Evolutionary conservation across 805 yeast species (phyloP), one percentile per base, ranked within the genome.

Genomic region (Yarrowia yakushimensis): DNA sequence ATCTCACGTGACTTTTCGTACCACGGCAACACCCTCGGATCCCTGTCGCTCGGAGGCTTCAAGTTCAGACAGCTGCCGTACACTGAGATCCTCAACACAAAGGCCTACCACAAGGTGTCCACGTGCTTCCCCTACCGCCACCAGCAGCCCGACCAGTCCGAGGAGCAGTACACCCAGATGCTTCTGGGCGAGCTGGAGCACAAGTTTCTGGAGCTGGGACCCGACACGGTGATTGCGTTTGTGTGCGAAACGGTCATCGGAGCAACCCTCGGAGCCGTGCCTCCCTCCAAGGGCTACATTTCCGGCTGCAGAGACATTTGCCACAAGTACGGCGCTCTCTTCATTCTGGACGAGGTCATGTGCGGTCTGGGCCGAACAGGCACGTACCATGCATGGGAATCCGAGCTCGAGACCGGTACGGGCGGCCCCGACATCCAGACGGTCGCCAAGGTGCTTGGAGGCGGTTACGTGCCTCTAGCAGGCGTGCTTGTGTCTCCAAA

Each of bases 341-440:
- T 82, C 68, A 75, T 80, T 73, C 71, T 81, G 57, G 85, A 82
- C 67, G 85, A 82, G 71, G 82, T 82, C 59, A 81, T 82, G 84
- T 81, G 83, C 68, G 85, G 85, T 33, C 77, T 81, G 37, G 85
- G 85, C 22, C 77, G 85, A 68, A 72, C 77, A 64, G 84, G 85
- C 36, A 75, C 76, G 28, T 74, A 76, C 65, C 76, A 74, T 71
- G 80, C 80, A 64, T 80, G 81, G 78, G 81, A 79, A 67, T 43
- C 59, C 33, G 77, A 77, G 65, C 76, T 72, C 22, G 77, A 71
- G 52, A 71, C 72, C 34, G 79, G 78, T 18, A 63, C 50, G 11
- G 64, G 64, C 15, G 61, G 61, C 2, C 84, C 84, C 63, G 83
- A 81, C 68, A 73, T 81, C 42, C 78, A 76, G 68, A 72, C 81